Base-by-base conservation (phyloP, 306 rosid genomes). In the Senna tora region DNA sequence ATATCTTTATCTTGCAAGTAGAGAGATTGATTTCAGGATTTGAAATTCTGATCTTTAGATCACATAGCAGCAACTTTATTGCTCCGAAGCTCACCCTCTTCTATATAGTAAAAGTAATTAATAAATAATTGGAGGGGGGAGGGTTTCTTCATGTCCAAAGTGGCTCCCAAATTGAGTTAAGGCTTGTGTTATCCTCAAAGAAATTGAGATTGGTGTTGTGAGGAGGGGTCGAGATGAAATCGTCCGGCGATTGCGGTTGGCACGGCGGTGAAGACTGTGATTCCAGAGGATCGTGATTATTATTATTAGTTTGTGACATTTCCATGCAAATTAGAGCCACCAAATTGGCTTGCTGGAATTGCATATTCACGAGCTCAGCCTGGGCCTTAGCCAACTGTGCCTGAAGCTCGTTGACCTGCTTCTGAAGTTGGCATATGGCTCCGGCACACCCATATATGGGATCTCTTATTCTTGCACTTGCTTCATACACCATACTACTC, bases 401-500 rank as follows among this genome's bases (percentile, higher is more conserved):
- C 76, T 93, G 98, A 22, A 93, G 96, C 67, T 93, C 97, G 54
- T 73, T 84, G 0, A 93, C 92, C 56, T 90, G 97, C 75, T 81
- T 85, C 28, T 90, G 98, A 12, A 93, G 93, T 54, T 88, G 92
- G 75, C 97, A 93, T 55, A 93, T 87, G 33, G 92, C 90, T 43
- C 98, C 98, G 3, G 98, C 97, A 66, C 89, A 81, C 0, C 98
- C 98, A 9, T 93, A 93, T 0, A 93, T 88, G 0, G 98, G 98
- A 69, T 93, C 93, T 74, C 98, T 83, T 67, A 93, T 84, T 69
- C 98, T 93, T 47, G 98, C 97, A 38, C 93, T 65, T 0, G 98
- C 98, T 67, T 93, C 98, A n/a, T 93, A 93, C 14, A 93, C 98
- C 97, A 93, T 87, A 84, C 98, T 93, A 28, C 87, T 89, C 79